A percentile compares a stretch with the other conserved stretches of the same genome.
These are phyloP conservation scores for Zostera marina DNA, from an alignment of 116 monocot genomes.

Conservation along the genomic window DNA sequence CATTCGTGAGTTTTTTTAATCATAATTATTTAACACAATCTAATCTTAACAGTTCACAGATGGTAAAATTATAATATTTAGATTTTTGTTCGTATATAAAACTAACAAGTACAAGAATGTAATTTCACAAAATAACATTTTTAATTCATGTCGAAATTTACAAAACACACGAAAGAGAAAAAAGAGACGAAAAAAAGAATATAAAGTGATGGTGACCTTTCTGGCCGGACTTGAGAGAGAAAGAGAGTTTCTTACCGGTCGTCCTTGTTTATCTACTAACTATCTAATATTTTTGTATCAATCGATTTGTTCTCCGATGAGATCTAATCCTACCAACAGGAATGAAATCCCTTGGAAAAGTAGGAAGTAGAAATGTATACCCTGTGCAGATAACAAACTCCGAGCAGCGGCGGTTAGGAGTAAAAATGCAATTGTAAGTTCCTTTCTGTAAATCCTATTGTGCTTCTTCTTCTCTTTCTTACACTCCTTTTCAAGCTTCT, in stretches of 20 bases:
- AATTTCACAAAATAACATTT: background rate
- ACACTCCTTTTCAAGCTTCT: background rate
- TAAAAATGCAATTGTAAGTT: conserved; percentile 7
- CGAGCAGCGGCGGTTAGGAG: conserved; percentile 9
- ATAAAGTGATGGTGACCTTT: background rate
- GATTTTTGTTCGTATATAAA: too few relatives aligned
- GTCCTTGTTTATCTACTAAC: background rate
- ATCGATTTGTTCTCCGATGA: conserved; percentile 8
- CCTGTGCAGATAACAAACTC: conserved; percentile 5
- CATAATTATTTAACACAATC: too few relatives aligned
- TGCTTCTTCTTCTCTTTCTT: conserved; percentile 1
- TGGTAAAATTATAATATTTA: too few relatives aligned
- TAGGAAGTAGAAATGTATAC: conserved; percentile 16
- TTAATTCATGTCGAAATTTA: background rate
- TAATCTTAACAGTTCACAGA: too few relatives aligned
- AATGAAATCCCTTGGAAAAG: conserved; percentile 12
- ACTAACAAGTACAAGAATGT: too few relatives aligned
- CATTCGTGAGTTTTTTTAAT: too few relatives aligned
- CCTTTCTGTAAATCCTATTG: conserved; percentile 11
- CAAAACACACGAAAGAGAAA: background rate
- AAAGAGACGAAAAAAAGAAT: background rate
- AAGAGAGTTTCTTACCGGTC: too few relatives aligned
- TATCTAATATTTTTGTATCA: background rate
- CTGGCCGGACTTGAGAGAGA: too few relatives aligned
- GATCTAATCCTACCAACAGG: conserved; percentile 10